Conservation (phyloP, 768 basidiomycete species). For the Kwoniella dendrophila region DNA sequence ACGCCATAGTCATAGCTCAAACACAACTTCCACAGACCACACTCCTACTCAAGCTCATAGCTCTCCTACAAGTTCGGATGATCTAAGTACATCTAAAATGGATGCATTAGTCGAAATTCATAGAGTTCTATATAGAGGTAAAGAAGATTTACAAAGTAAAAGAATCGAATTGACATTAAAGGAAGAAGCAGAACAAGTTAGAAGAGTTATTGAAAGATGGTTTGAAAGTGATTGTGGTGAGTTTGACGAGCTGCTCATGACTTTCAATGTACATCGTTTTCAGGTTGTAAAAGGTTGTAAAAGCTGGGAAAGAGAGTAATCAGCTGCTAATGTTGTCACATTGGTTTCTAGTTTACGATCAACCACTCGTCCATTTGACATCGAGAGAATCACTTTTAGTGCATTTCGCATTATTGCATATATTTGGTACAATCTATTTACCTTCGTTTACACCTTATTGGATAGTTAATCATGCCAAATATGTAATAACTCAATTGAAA, state of each 20-base stretch:
- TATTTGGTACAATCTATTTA: constrained; percentile 27
- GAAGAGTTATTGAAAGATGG: constrained; percentile 37
- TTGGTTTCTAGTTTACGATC: constrained; percentile 37
- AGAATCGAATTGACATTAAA: constrained; percentile 4
- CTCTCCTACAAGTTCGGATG: background rate
- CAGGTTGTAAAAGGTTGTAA: too few species aligned
- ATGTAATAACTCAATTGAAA: background rate
- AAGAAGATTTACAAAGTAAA: constrained; percentile 26
- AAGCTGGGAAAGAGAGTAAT: too few species aligned
- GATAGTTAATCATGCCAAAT: constrained; percentile 10
- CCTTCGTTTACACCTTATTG: constrained; percentile 31
- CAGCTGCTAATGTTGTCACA: constrained; percentile 4
- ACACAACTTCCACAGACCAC: background rate
- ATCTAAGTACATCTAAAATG: constrained; percentile 21
- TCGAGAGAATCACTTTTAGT: constrained; percentile 29
- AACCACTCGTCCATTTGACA: constrained; percentile 31
- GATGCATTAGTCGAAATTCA: constrained; percentile 48
- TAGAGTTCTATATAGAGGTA: constrained; percentile 44
- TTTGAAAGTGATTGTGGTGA: constrained; percentile 46
- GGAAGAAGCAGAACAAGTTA: constrained; percentile 12
- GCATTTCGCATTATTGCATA: constrained; percentile 42
- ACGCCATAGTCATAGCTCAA: background rate
- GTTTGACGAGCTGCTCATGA: too few species aligned
- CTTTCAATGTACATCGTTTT: too few species aligned
- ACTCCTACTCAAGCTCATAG: background rate